Conservation (phyloP, 352 stramenopile genomes). For the Pythium pyrilobum region DNA sequence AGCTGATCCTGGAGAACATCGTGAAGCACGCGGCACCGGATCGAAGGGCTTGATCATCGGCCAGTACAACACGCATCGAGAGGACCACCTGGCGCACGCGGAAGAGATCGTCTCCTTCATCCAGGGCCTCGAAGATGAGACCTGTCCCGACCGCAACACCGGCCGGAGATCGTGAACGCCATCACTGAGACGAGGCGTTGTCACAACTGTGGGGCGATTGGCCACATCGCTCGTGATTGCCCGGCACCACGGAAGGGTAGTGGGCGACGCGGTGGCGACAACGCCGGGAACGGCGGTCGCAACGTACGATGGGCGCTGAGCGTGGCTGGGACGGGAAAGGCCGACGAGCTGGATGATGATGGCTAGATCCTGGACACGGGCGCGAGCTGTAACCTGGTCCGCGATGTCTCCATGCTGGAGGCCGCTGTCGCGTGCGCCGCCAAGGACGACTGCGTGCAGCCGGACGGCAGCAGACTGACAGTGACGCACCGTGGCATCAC, state of each 20-base stretch:
- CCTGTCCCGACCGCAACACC: neutral
- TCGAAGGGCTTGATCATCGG: neutral
- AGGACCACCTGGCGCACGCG: slow-evolving; percentile 2
- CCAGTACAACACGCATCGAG: neutral
- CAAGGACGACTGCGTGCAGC: neutral
- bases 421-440: neutral
- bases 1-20: slow-evolving; percentile 5
- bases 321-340: too few species aligned
- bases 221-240: slow-evolving; percentile 1
- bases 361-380: slow-evolving; percentile 9
- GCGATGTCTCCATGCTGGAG: neutral
- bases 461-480: neutral
- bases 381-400: neutral
- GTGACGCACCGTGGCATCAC: neutral
- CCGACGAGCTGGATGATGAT: too few species aligned
- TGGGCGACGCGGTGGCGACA: too few species aligned
- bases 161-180: neutral
- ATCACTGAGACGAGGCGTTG: neutral
- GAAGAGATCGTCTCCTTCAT: slow-evolving; percentile 6
- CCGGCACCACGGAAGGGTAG: neutral
- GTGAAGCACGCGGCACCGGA: slow-evolving; percentile 6
- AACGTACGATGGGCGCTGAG: neutral
- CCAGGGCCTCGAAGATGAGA: neutral
- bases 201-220: neutral
- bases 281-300: neutral